A percentile compares a stretch with the other conserved stretches of the same genome.
Evolutionary conservation across 495 filamentous ascomycete genomes (phyloP).

Genomic region (Xylaria castorea): DNA sequence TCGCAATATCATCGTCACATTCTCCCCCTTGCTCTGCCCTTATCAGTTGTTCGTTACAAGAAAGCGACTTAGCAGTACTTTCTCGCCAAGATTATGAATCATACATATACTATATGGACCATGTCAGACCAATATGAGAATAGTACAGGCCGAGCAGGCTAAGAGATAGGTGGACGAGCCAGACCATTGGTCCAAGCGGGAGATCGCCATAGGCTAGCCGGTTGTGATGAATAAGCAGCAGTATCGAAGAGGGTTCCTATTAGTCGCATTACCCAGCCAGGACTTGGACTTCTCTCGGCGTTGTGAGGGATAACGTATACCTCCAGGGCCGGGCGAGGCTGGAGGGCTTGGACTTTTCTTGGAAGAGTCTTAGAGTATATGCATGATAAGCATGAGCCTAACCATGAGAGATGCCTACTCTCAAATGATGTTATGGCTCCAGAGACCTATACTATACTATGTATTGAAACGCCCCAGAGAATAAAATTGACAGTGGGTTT

Average conservation of each 20-base stretch:
- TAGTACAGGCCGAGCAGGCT: neutral
- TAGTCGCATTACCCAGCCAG: neutral
- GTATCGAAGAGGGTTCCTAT: neutral
- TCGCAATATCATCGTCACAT: neutral
- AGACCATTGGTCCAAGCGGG: slow-evolving; percentile 6
- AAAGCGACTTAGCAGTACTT: slow-evolving; percentile 15
- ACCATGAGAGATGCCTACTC: neutral
- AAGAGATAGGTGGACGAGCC: neutral
- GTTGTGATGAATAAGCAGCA: slow-evolving; percentile 3
- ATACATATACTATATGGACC: neutral
- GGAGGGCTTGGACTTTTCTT: slow-evolving; percentile 6
- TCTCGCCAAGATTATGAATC: slow-evolving; percentile 11
- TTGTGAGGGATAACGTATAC: neutral
- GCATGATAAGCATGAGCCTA: neutral
- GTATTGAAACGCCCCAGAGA: neutral
- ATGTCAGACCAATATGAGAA: neutral
- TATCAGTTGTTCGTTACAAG: neutral
- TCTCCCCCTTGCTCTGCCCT: slow-evolving; percentile 1
- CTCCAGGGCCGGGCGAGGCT: slow-evolving; percentile 1
- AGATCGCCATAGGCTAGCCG: neutral
- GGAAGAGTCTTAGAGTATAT: slow-evolving; percentile 6
- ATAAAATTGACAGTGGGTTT: neutral
- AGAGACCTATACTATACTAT: too few species aligned
- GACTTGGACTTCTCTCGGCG: slow-evolving; percentile 5
- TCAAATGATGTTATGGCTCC: neutral